phyloP scores from a whole-genome alignment of 352 stramenopile genomes.

The Pilasporangium apinafurcum region DNA sequence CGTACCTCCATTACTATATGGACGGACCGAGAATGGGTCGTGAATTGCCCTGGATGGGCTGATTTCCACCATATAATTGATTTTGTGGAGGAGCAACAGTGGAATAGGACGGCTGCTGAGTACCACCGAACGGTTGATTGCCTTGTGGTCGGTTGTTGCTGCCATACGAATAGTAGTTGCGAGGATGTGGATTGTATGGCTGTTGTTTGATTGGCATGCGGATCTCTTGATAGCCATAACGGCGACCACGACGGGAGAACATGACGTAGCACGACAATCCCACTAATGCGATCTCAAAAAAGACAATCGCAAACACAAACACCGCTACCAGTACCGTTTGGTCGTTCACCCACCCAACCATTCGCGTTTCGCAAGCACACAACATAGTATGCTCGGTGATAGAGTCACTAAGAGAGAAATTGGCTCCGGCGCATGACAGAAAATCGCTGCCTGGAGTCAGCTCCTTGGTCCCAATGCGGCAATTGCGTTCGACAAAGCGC shows the following conservation, averaged over 20 bases:
- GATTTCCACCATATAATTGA: conserved; percentile 3
- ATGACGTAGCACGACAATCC: conserved; percentile 81
- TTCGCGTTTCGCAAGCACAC: conserved; percentile 71
- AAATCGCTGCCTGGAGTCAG: conserved; percentile 54
- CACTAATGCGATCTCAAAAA: conserved; percentile 77
- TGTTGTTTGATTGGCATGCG: conserved; percentile 73
- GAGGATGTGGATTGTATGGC: conserved; percentile 73
- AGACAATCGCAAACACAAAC: conserved; percentile 74
- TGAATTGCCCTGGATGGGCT: neutral
- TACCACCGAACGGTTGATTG: conserved; percentile 31
- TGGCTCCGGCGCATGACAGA: conserved; percentile 55
- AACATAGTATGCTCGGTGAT: conserved; percentile 79
- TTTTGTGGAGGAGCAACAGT: neutral
- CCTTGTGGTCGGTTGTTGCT: conserved; percentile 12
- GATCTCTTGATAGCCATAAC: conserved; percentile 79
- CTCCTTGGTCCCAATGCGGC: conserved; percentile 48
- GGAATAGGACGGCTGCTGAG: conserved; percentile 17
- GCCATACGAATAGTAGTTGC: conserved; percentile 67
- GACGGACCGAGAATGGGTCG: conserved; percentile 4
- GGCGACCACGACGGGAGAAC: conserved; percentile 56
- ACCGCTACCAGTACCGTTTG: conserved; percentile 71
- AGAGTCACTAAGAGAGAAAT: conserved; percentile 51
- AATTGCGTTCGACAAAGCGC: conserved; percentile 64
- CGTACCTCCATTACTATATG: too few species aligned
- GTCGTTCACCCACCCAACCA: conserved; percentile 78